Evolutionary conservation across 768 basidiomycete genomes (phyloP).

Genomic region (Amanita fuliginea): DNA sequence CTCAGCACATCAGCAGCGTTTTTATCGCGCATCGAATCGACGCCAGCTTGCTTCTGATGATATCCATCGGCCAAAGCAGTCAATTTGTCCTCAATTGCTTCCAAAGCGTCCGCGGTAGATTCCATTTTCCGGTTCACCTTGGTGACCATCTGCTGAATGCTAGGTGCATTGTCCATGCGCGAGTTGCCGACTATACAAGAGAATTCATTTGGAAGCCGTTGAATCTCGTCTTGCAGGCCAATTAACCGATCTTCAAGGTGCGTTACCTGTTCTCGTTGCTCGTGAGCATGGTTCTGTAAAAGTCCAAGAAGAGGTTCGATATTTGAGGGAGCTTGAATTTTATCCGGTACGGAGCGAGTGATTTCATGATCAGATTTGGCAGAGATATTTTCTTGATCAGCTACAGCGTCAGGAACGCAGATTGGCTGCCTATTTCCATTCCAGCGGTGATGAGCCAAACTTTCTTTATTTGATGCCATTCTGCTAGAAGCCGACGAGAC

Average conservation of each 20-base stretch:
- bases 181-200: neutral
- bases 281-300: neutral
- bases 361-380: neutral
- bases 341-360: neutral
- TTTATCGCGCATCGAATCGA: neutral
- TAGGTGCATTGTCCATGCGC: slow-evolving; percentile 12
- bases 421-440: neutral
- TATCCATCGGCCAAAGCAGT: slow-evolving; percentile 10
- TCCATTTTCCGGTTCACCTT: slow-evolving; percentile 19
- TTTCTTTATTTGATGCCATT: neutral
- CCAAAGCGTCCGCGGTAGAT: slow-evolving; percentile 15
- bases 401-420: too few relatives aligned
- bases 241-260: slow-evolving; percentile 5
- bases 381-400: neutral
- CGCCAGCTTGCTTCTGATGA: slow-evolving; percentile 4
- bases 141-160: slow-evolving; percentile 21
- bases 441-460: neutral
- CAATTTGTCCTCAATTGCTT: slow-evolving; percentile 18
- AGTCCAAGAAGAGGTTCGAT: neutral
- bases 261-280: slow-evolving; percentile 3
- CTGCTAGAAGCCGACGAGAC: slow-evolving; percentile 4
- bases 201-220: slow-evolving; percentile 9
- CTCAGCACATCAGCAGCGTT: slow-evolving; percentile 14
- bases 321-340: slow-evolving; percentile 2
- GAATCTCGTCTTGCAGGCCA: slow-evolving; percentile 12